phyloP scores from a whole-genome alignment of 768 basidiomycete species.

The Agrocybe praecox region DNA sequence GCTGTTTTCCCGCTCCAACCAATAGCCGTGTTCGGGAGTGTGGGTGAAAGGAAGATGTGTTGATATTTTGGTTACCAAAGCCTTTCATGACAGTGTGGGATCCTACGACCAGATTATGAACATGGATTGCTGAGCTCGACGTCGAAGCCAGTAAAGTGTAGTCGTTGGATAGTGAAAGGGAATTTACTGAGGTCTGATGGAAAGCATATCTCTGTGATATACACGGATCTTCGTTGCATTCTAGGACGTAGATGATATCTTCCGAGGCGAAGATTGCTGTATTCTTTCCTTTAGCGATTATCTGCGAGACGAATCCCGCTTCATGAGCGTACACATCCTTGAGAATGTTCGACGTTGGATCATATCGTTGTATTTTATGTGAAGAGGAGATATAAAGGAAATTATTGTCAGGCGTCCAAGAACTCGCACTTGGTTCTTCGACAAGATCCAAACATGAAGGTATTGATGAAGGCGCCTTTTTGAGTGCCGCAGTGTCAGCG shows the following conservation, averaged over 20 bases:
- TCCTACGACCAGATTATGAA: constrained; percentile 60
- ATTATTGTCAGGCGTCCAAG: constrained; percentile 62
- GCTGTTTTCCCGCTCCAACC: constrained; percentile 49
- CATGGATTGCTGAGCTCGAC: constrained; percentile 51
- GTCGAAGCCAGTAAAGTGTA: constrained; percentile 56
- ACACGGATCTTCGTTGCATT: constrained; percentile 41
- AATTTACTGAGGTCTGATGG: constrained; percentile 52
- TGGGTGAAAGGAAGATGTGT: constrained; percentile 60
- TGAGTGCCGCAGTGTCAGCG: constrained; percentile 48
- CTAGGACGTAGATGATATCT: constrained; percentile 51
- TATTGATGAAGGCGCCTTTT: constrained; percentile 41
- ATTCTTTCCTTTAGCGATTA: constrained; percentile 36
- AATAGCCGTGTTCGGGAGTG: constrained; percentile 65
- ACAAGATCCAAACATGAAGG: constrained; percentile 39
- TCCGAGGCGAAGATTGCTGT: constrained; percentile 51
- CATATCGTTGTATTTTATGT: constrained; percentile 54
- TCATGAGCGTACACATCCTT: constrained; percentile 41
- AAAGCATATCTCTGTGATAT: constrained; percentile 50
- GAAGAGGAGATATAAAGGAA: constrained; percentile 55
- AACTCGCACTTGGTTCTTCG: constrained; percentile 36
- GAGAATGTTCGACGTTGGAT: constrained; percentile 44
- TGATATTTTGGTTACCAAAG: constrained; percentile 41
- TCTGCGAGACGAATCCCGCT: constrained; percentile 30
- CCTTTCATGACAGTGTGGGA: constrained; percentile 60
- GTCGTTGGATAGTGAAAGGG: constrained; percentile 64